These are phyloP conservation scores for Lachnellula suecica DNA, from an alignment of 2,329 filamentous ascomycete species.

Conservation along the genomic window DNA sequence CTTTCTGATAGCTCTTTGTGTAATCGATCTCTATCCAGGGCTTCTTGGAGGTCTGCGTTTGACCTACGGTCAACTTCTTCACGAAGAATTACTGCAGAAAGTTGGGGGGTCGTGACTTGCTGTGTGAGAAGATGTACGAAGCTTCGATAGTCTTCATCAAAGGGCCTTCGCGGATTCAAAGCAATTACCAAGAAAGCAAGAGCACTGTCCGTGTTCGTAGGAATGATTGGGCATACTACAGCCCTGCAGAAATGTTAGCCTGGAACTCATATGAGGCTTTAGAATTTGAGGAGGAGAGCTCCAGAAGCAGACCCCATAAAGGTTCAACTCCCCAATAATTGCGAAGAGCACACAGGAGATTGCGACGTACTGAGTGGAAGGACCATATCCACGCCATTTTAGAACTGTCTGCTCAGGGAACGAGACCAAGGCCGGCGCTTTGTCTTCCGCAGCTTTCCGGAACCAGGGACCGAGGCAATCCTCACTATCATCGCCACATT, in stretches of 20 bases:
- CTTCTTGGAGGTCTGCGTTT: slow-evolving; percentile 61
- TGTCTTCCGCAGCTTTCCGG: slow-evolving; percentile 3
- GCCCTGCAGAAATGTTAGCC: too few species aligned
- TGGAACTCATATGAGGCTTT: too few species aligned
- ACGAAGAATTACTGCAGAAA: slow-evolving; percentile 69
- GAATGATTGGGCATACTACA: slow-evolving; percentile 69
- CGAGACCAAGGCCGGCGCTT: slow-evolving; percentile 4
- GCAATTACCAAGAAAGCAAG: slow-evolving; percentile 69
- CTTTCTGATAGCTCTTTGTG: slow-evolving; percentile 62
- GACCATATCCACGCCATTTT: slow-evolving; percentile 63
- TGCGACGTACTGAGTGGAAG: slow-evolving; percentile 61
- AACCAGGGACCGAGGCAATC: slow-evolving; percentile 6
- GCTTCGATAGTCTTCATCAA: slow-evolving; percentile 70
- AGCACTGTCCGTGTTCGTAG: slow-evolving; percentile 60
- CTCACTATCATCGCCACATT: slow-evolving; percentile 3
- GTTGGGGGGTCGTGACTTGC: slow-evolving; percentile 65
- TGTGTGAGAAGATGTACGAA: slow-evolving; percentile 57
- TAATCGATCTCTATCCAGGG: slow-evolving; percentile 65
- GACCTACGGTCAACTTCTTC: slow-evolving; percentile 62
- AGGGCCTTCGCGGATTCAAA: slow-evolving; percentile 68
- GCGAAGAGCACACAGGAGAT: too few species aligned
- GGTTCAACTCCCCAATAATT: too few species aligned
- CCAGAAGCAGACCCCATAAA: too few species aligned
- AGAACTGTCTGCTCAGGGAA: slow-evolving; percentile 52
- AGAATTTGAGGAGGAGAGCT: too few species aligned